Conservation (phyloP, 768 basidiomycete species). For the Xerocomellus intermedius region DNA sequence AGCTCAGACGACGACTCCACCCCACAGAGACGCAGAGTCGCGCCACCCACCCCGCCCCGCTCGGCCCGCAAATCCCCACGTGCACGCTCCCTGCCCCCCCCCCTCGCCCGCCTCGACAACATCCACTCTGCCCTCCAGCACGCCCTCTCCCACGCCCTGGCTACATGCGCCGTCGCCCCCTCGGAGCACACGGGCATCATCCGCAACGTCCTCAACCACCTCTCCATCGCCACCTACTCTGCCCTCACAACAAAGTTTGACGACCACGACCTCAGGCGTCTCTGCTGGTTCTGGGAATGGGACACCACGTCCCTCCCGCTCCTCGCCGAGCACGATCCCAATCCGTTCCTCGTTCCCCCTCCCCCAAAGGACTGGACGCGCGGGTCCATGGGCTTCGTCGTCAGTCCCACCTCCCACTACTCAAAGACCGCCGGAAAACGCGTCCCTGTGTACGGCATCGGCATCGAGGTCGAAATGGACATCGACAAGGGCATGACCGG, state of each 20-base stretch:
- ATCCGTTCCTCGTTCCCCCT: constrained; percentile 63
- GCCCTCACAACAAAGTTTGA: constrained; percentile 65
- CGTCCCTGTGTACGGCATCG: constrained; percentile 78
- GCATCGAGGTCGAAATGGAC: constrained; percentile 85
- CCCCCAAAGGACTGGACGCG: constrained; percentile 69
- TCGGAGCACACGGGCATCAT: constrained; percentile 73
- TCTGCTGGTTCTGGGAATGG: constrained; percentile 94
- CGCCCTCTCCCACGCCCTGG: constrained; percentile 82
- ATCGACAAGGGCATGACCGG: constrained; percentile 75
- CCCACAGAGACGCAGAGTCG: constrained; percentile 65
- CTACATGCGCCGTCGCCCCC: constrained; percentile 77
- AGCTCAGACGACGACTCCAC: constrained; percentile 52
- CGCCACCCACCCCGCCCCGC: constrained; percentile 24
- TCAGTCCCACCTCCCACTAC: constrained; percentile 72
- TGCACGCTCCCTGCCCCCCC: constrained; percentile 48
- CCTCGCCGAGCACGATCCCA: constrained; percentile 52
- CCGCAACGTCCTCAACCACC: constrained; percentile 74
- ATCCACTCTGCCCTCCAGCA: constrained; percentile 74
- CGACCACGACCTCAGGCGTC: constrained; percentile 65
- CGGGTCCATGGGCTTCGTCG: constrained; percentile 74
- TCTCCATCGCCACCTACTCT: constrained; percentile 66
- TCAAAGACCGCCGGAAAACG: constrained; percentile 64
- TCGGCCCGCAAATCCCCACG: constrained; percentile 36
- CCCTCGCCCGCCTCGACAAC: constrained; percentile 59
- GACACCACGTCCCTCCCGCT: constrained; percentile 48